Evolutionary conservation across 805 yeast species (phyloP).

Genomic region (Kuraishia capsulata): DNA sequence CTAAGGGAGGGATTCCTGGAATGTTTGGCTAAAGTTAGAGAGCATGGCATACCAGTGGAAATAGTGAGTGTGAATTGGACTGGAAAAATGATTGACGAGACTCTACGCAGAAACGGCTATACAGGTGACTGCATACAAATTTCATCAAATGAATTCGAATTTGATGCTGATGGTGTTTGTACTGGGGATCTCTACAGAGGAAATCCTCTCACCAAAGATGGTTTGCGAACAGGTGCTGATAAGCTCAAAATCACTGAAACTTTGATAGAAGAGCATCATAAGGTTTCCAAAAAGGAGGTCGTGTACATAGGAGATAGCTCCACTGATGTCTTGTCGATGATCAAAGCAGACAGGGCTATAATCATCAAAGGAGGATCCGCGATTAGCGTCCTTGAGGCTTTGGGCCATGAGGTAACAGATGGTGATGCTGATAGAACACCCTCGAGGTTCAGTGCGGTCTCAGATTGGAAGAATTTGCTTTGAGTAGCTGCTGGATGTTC

Average conservation of each 20-base stretch:
- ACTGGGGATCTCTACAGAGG: conserved; percentile 11
- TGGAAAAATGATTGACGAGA: conserved; percentile 30
- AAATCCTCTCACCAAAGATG: conserved; percentile 8
- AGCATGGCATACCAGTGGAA: conserved; percentile 1
- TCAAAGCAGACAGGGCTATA: conserved; percentile 37
- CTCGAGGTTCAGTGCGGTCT: background rate
- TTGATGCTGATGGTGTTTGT: conserved; percentile 15
- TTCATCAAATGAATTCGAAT: conserved; percentile 43
- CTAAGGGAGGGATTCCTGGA: conserved; percentile 1
- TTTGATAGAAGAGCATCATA: conserved; percentile 10
- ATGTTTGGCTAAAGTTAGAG: background rate
- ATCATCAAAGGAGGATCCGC: conserved; percentile 33
- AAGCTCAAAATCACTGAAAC: conserved; percentile 14
- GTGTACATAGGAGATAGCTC: conserved; percentile 56
- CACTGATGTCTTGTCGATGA: conserved; percentile 46
- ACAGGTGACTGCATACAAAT: conserved; percentile 17
- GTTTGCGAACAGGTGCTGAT: conserved; percentile 14
- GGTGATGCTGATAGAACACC: conserved; percentile 7
- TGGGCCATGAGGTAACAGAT: conserved; percentile 14
- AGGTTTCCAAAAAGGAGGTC: conserved; percentile 10
- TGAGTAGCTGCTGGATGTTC: no score
- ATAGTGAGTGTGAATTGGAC: conserved; percentile 62
- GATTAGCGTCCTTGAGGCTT: conserved; percentile 11
- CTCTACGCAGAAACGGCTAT: conserved; percentile 14
- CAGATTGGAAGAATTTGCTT: background rate